Evolutionary conservation across 257 asterid genomes (phyloP).

Genomic region (Gentiana dahurica): DNA sequence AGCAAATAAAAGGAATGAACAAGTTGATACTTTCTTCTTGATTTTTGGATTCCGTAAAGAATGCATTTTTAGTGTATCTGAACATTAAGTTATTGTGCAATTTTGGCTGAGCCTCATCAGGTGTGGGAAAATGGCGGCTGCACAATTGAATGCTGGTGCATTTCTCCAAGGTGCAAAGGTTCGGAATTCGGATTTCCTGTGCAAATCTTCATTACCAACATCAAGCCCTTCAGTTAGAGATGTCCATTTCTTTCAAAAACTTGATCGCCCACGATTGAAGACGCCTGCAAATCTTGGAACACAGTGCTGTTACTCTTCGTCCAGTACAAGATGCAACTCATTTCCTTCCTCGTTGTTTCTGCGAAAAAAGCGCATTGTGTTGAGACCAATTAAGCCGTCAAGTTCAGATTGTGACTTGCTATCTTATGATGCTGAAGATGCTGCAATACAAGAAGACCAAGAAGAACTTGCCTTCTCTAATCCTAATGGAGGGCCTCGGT

Average conservation of each 20-base stretch:
- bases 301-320: conserved; percentile 19
- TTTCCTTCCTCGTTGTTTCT: conserved; percentile 22
- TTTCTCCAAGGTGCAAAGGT: conserved; percentile 19
- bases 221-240: conserved; percentile 8
- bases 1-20: no score
- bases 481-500: conserved; percentile 24
- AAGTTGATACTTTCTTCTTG: no score
- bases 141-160: conserved; percentile 32
- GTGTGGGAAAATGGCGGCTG: conserved; percentile 29
- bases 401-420: conserved; percentile 28
- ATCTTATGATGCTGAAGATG: conserved; percentile 11
- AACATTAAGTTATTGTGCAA: not conserved
- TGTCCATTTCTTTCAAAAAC: conserved; percentile 12
- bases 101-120: not conserved
- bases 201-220: conserved; percentile 4
- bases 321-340: conserved; percentile 5
- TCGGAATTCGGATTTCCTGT: conserved; percentile 11
- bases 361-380: conserved; percentile 21
- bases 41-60: no score
- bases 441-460: conserved; percentile 4
- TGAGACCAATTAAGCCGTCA: conserved; percentile 16
- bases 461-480: conserved; percentile 16
- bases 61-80: no score
- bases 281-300: conserved; percentile 11
- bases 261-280: conserved; percentile 9